phyloP scores from a whole-genome alignment of 257 asterid species.

The Solanum pinnatisectum region DNA sequence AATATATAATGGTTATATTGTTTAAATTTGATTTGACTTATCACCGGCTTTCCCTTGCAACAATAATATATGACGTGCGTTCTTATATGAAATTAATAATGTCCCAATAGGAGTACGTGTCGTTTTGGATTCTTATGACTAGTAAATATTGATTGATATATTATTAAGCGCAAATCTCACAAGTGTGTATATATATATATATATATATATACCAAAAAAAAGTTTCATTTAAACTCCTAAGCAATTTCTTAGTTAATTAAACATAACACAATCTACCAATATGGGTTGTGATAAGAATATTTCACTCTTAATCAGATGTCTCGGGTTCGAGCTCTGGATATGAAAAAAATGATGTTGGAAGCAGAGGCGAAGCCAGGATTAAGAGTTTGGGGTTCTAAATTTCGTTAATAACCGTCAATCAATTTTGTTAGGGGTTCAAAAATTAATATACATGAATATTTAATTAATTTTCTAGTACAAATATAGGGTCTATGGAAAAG shows the following conservation, averaged over 20 bases:
- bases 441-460: no score
- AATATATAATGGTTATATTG: background rate
- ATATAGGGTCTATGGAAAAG: no score
- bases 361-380: no score
- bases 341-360: no score
- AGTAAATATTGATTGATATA: background rate
- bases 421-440: no score
- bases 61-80: background rate
- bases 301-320: no score
- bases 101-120: background rate
- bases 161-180: background rate
- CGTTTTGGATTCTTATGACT: background rate
- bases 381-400: no score
- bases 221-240: background rate
- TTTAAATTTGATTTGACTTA: background rate
- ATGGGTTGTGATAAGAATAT: background rate
- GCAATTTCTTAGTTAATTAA: background rate
- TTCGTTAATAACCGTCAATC: no score
- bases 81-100: background rate
- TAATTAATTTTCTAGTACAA: no score
- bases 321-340: fast-evolving
- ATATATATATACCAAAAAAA: no score
- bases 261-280: background rate
- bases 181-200: background rate
- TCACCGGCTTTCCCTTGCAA: background rate